Evolutionary conservation across 371 early-diverging fungal species (phyloP).

Genomic region (Mycotypha africana): DNA sequence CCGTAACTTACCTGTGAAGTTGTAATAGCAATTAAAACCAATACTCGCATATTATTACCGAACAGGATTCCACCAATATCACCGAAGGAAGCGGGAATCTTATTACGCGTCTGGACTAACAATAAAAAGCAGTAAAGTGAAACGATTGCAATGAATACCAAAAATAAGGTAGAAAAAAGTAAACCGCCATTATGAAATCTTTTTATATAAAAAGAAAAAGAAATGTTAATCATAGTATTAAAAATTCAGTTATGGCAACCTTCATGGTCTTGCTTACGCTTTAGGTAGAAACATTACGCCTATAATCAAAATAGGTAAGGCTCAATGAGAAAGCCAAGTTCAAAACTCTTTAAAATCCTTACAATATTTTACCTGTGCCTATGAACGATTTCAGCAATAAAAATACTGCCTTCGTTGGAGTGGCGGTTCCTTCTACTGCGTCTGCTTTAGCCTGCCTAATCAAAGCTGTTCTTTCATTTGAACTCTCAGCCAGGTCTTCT

Average conservation of each 20-base stretch:
- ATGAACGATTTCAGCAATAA: slow-evolving; percentile 73
- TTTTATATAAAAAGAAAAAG: neutral
- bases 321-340: too few species aligned
- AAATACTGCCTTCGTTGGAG: slow-evolving; percentile 67
- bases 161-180: slow-evolving; percentile 47
- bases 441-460: slow-evolving; percentile 34
- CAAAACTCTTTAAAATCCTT: too few species aligned
- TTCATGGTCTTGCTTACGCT: slow-evolving; percentile 11
- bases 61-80: slow-evolving; percentile 72
- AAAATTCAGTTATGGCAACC: slow-evolving; percentile 1
- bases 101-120: slow-evolving; percentile 52
- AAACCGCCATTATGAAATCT: slow-evolving; percentile 66
- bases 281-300: slow-evolving; percentile 26
- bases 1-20: slow-evolving; percentile 65
- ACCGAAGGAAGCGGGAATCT: slow-evolving; percentile 60
- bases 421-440: slow-evolving; percentile 60
- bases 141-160: slow-evolving; percentile 48
- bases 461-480: slow-evolving; percentile 39
- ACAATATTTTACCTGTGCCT: slow-evolving; percentile 78
- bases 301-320: too few species aligned
- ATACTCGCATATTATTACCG: slow-evolving; percentile 61
- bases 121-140: slow-evolving; percentile 59
- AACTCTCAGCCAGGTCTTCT: slow-evolving; percentile 9
- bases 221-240: neutral
- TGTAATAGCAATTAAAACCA: slow-evolving; percentile 70